Base-by-base conservation (phyloP, 208 protist species). In the Trypanosoma grayi region DNA sequence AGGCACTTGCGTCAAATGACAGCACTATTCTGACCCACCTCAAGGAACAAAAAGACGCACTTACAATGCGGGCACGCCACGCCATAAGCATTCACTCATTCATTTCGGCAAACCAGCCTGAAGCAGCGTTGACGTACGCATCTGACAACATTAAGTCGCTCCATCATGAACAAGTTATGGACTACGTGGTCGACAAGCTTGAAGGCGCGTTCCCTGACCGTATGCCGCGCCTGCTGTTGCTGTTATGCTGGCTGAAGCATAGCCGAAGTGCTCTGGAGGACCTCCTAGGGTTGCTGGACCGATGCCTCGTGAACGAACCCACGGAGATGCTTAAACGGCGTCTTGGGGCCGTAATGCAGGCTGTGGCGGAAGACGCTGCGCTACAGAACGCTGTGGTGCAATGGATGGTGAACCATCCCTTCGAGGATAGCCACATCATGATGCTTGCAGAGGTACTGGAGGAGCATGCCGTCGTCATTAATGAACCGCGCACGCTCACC, bases 341-440 rank as follows among this genome's bases (percentile, higher is more conserved):
- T 41, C 50, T 65, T 33, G 40, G n/a, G 28, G 5, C 45, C 0
- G 41, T 59, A 1, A 34, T 73, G 24, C 64, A 66, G 50, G 43
- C 63, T 40, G 51, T 27, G 36, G 27, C 16, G 9, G 75, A 71
- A 36, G 65, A 77, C 18, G 36, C 55, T 46, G 56, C 53, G 27
- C 73, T 91, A 13, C 69, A 68, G 14, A 33, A 44, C 4, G 57
- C 75, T 25, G 50, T 91, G 51, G 45, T 90, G 20, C 59, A 79
- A 30, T 94, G 84, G 84, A 86, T 94, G 75, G 71, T 80, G 62
- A 22, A 70, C 47, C 79, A 80, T 68, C 39, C 61, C 3, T 79
- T 92, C 50, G 80, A 81, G 20, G 84, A 94, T 64, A 34, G 47
- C 10, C 73, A 80, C 13, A 65, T 90, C 46, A 65, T 73, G 24